Conservation (phyloP, 2,329 filamentous ascomycete genomes). For the Setomelanomma holmii region DNA sequence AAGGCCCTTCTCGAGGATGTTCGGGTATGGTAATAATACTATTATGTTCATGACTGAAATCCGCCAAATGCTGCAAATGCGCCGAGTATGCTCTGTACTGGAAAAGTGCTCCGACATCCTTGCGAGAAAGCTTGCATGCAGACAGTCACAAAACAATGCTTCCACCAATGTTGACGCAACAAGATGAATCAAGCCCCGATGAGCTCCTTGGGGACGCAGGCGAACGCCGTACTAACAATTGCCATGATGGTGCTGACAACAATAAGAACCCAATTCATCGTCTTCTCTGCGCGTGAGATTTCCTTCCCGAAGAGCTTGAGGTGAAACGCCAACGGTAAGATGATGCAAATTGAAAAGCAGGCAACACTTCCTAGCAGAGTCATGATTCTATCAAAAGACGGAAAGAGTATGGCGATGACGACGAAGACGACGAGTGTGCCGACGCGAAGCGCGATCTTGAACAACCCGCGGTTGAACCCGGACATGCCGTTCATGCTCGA, state of each 20-base stretch:
- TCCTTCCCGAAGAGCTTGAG: slow-evolving; percentile 85
- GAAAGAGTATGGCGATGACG: slow-evolving; percentile 74
- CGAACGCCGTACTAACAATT: slow-evolving; percentile 81
- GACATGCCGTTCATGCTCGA: slow-evolving; percentile 61
- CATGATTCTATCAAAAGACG: slow-evolving; percentile 89
- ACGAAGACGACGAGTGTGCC: slow-evolving; percentile 75
- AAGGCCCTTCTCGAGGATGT: too few species aligned
- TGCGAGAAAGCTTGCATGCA: too few species aligned
- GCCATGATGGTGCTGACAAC: slow-evolving; percentile 73
- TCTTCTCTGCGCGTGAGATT: slow-evolving; percentile 68
- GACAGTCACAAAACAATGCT: too few species aligned
- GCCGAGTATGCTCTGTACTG: too few species aligned
- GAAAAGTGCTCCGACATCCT: too few species aligned
- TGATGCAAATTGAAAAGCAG: slow-evolving; percentile 93
- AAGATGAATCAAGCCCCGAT: slow-evolving; percentile 10
- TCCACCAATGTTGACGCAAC: too few species aligned
- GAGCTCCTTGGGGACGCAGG: slow-evolving; percentile 78
- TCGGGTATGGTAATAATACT: too few species aligned
- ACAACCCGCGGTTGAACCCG: slow-evolving; percentile 62
- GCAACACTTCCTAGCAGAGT: slow-evolving; percentile 87
- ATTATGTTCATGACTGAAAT: too few species aligned
- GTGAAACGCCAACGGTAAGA: slow-evolving; percentile 87
- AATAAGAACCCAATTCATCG: slow-evolving; percentile 73
- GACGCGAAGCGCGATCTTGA: slow-evolving; percentile 70
- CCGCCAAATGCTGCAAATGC: too few species aligned